Percentiles rank a stretch among this genome's conserved stretches.
Conservation (phyloP, 2,329 filamentous ascomycete species). For the Fusarium sp. region DNA sequence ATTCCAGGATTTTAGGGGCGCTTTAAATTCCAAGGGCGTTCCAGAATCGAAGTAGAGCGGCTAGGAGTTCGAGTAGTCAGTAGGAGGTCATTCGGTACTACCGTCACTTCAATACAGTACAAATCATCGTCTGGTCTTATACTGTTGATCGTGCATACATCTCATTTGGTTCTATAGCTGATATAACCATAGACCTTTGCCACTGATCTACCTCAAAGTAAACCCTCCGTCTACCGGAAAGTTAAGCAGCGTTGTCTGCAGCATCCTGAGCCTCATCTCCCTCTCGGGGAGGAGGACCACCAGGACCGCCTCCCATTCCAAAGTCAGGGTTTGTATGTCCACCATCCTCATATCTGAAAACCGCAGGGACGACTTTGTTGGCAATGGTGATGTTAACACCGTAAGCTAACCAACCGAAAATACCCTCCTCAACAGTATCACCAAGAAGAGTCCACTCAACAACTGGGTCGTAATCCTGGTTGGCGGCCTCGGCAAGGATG, state of each 20-base stretch:
- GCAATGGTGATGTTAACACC: slow-evolving; percentile 55
- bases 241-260: neutral
- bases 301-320: neutral
- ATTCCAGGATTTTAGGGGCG: no score
- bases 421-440: slow-evolving; percentile 61
- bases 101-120: no score
- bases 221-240: no score
- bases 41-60: no score
- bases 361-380: slow-evolving; percentile 2
- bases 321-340: slow-evolving; percentile 14
- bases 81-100: no score
- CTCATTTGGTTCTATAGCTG: no score
- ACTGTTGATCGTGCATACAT: no score
- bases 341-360: slow-evolving; percentile 15
- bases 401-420: slow-evolving; percentile 66
- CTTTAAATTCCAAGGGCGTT: no score
- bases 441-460: slow-evolving; percentile 69
- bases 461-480: slow-evolving; percentile 68
- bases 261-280: neutral
- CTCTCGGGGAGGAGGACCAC: neutral
- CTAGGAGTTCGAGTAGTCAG: no score
- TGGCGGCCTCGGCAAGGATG: slow-evolving; percentile 53
- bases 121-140: no score
- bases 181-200: no score
- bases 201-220: no score